phyloP scores from a whole-genome alignment of 106 monocot genomes.

The Acorus calamus region DNA sequence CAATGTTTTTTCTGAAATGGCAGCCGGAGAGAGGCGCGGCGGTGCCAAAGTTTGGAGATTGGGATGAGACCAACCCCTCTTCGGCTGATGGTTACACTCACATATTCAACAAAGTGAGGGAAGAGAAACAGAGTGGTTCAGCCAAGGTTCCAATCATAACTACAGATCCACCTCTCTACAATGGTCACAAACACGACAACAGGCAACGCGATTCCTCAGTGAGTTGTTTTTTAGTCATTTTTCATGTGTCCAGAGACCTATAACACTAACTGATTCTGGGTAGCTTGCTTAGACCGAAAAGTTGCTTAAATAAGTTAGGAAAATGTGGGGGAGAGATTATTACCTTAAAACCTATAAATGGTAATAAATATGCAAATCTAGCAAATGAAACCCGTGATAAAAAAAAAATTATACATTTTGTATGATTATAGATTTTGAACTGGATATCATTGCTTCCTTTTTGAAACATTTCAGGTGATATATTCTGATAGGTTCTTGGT shows the following conservation, averaged over 20 bases:
- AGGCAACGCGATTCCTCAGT: conserved; percentile 15
- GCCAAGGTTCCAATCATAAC: conserved; percentile 26
- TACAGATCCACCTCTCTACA: conserved; percentile 9
- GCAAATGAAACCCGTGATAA: too few species aligned
- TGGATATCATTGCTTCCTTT: too few species aligned
- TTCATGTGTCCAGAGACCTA: not conserved
- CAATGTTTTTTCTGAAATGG: conserved; percentile 3
- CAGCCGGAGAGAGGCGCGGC: conserved; percentile 42
- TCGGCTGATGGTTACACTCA: conserved; percentile 56
- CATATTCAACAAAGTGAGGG: conserved; percentile 60
- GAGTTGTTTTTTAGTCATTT: not conserved
- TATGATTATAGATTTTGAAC: too few species aligned
- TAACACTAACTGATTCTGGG: too few species aligned
- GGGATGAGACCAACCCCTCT: conserved; percentile 56
- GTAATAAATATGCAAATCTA: too few species aligned
- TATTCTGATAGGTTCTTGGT: too few species aligned
- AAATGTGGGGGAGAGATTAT: too few species aligned
- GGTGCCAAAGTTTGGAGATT: conserved; percentile 74
- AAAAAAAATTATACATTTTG: too few species aligned
- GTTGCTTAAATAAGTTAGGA: too few species aligned
- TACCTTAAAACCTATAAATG: too few species aligned
- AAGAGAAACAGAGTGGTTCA: conserved; percentile 47
- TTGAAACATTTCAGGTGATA: too few species aligned
- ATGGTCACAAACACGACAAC: not conserved
- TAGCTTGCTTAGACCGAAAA: too few species aligned